phyloP scores from a whole-genome alignment of 2,329 filamentous ascomycete species.

The Dactylonectria macrodidyma region DNA sequence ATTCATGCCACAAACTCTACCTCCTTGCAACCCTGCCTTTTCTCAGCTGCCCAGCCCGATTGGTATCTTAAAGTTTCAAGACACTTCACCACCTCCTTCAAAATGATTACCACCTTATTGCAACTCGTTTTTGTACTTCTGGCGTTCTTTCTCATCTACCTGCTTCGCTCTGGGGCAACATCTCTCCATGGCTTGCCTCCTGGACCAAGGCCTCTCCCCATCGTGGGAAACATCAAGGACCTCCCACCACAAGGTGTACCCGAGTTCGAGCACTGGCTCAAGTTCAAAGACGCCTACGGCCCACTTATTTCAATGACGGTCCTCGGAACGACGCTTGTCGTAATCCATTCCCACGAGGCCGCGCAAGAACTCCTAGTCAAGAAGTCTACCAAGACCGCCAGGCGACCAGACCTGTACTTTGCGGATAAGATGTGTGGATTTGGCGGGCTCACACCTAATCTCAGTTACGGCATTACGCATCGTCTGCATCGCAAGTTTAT shows the following conservation, averaged over 20 bases:
- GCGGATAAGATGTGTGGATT: conserved; percentile 45
- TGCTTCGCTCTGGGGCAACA: conserved; percentile 25
- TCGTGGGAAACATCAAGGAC: conserved; percentile 66
- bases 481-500: conserved; percentile 48
- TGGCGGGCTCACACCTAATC: conserved; percentile 27
- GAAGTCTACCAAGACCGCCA: conserved; percentile 51
- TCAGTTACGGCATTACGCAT: conserved; percentile 38
- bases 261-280: conserved; percentile 59
- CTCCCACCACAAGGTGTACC: conserved; percentile 56
- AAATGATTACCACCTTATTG: too few relatives aligned
- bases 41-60: too few relatives aligned
- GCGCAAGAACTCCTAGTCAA: conserved; percentile 56
- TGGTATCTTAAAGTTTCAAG: too few relatives aligned
- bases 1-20: too few relatives aligned
- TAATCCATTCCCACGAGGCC: conserved; percentile 56
- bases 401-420: conserved; percentile 46
- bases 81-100: too few relatives aligned
- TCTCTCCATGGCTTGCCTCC: conserved; percentile 54
- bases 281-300: conserved; percentile 57
- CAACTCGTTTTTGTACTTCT: too few relatives aligned
- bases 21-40: too few relatives aligned
- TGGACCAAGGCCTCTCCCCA: conserved; percentile 62
- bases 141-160: conserved; percentile 19
- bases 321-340: conserved; percentile 57
- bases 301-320: conserved; percentile 57